Conservation (phyloP, 2,329 filamentous ascomycete genomes). For the Arthrobotrys megalospora region DNA sequence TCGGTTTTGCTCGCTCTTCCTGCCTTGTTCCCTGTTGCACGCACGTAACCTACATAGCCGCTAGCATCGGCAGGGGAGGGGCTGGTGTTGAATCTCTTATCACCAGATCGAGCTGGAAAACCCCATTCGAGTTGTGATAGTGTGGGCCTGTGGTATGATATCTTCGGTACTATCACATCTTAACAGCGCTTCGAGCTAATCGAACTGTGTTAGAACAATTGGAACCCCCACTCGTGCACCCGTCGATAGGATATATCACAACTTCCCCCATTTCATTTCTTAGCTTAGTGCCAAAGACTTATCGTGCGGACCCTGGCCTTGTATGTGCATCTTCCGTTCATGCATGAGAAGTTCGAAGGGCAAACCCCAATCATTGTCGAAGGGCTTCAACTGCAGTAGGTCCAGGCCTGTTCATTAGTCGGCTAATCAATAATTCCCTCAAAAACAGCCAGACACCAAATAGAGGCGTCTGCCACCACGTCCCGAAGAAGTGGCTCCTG, state of each 20-base stretch:
- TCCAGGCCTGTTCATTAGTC: constrained; percentile 37
- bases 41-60: constrained; percentile 32
- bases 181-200: constrained; percentile 21
- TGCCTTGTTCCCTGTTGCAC: constrained; percentile 25
- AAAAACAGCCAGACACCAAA: constrained; percentile 24
- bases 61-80: constrained; percentile 17
- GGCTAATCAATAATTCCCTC: constrained; percentile 60
- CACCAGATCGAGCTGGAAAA: constrained; percentile 12
- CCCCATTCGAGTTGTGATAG: neutral
- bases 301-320: constrained; percentile 4
- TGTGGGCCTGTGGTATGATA: constrained; percentile 8
- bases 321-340: constrained; percentile 48
- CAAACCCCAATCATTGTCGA: constrained; percentile 22
- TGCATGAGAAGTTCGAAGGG: constrained; percentile 41
- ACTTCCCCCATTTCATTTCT: constrained; percentile 1
- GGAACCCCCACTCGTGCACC: constrained; percentile 10
- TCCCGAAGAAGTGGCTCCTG: constrained; percentile 53
- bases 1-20: neutral
- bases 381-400: constrained; percentile 29
- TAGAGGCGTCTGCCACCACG: constrained; percentile 23
- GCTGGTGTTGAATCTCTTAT: constrained; percentile 20
- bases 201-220: neutral
- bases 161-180: constrained; percentile 8
- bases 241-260: constrained; percentile 17
- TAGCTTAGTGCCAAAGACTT: neutral